phyloP scores from a whole-genome alignment of 2,329 filamentous ascomycete genomes.

The Fusarium verticillioides region DNA sequence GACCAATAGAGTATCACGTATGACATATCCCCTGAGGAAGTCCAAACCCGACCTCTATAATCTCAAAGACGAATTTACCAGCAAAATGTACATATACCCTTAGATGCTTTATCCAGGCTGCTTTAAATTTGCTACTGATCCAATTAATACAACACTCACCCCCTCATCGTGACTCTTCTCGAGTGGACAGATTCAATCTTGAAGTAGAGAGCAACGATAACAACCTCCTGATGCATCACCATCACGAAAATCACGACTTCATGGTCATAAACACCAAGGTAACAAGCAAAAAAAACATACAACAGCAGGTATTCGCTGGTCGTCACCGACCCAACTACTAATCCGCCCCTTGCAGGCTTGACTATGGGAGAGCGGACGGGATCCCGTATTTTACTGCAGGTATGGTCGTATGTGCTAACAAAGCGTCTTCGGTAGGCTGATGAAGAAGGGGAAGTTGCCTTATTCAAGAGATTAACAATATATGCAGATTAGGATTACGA shows the following conservation, averaged over 20 bases:
- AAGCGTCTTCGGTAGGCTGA: not conserved
- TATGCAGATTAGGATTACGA: not conserved
- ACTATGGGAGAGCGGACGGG: slow-evolving; percentile 32
- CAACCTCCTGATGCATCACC: not conserved
- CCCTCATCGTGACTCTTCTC: not conserved
- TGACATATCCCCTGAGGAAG: not conserved
- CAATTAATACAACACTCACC: not conserved
- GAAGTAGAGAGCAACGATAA: not conserved
- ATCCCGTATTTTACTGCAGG: slow-evolving; percentile 32
- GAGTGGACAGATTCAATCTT: not conserved
- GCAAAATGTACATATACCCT: no score
- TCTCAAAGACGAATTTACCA: no score
- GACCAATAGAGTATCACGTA: not conserved
- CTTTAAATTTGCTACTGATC: no score
- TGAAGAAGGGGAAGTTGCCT: not conserved
- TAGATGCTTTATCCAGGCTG: not conserved
- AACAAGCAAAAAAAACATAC: slow-evolving; percentile 9
- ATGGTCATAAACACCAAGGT: not conserved
- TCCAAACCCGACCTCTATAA: not conserved
- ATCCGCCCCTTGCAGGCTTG: slow-evolving; percentile 28
- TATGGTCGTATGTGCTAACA: slow-evolving; percentile 25
- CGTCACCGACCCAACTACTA: slow-evolving; percentile 20
- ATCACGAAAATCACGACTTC: not conserved
- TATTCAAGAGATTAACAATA: not conserved
- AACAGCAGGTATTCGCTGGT: slow-evolving; percentile 29